Percentiles rank a stretch among this genome's conserved stretches.
Evolutionary conservation across 1,139 yeast genomes (phyloP).

Genomic region (Saccharomyces pastorianus): DNA sequence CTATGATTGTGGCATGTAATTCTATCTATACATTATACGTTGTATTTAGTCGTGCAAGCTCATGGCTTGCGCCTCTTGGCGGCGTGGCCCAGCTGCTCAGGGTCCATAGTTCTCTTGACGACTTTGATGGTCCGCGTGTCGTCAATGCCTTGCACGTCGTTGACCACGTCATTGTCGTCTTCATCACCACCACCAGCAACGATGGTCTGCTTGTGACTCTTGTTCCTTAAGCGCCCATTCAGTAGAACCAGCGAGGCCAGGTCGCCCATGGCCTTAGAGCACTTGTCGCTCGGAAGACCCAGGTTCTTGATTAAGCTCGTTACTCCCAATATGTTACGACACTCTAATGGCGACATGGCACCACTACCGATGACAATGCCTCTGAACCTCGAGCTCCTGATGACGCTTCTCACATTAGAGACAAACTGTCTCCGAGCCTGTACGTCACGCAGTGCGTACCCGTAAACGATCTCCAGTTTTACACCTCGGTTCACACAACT

Average conservation of each 20-base stretch:
- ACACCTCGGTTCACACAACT: constrained; percentile 74
- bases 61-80: not conserved
- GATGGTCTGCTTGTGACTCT: constrained; percentile 63
- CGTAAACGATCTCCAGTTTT: constrained; percentile 70
- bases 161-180: constrained; percentile 10
- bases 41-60: not conserved
- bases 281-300: constrained; percentile 50
- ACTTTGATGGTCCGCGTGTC: constrained; percentile 11
- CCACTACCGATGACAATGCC: constrained; percentile 80
- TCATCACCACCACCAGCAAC: constrained; percentile 36
- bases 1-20: not conserved
- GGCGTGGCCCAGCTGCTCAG: not conserved
- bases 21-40: not conserved
- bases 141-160: constrained; percentile 12
- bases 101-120: constrained; percentile 25
- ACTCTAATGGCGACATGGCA: constrained; percentile 48
- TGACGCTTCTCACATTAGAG: constrained; percentile 61
- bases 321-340: constrained; percentile 63
- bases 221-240: constrained; percentile 62
- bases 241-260: constrained; percentile 57
- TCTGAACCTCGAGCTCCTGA: constrained; percentile 74
- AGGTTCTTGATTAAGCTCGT: constrained; percentile 56
- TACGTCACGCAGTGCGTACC: constrained; percentile 42
- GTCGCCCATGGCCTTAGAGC: constrained; percentile 51
- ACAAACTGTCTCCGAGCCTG: constrained; percentile 51